phyloP scores from a whole-genome alignment of 257 asterid genomes.

The Solanum virginianum region DNA sequence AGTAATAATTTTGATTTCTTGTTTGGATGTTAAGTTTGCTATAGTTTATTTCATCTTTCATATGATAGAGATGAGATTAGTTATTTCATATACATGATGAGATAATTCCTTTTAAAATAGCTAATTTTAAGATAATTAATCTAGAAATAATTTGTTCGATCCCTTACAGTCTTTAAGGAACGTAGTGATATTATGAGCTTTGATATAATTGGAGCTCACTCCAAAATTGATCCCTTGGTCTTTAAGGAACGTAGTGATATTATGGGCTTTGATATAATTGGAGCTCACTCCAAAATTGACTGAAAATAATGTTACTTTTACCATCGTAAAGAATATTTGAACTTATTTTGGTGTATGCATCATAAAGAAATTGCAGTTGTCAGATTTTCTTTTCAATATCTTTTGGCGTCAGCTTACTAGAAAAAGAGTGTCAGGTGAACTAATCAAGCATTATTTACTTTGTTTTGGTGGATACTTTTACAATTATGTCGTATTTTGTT shows the following conservation, averaged over 20 bases:
- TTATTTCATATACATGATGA: no score
- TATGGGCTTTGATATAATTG: background rate
- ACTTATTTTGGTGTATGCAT: background rate
- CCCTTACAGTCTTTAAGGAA: background rate
- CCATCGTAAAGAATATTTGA: background rate
- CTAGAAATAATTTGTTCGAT: no score
- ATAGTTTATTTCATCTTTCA: no score
- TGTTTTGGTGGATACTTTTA: background rate
- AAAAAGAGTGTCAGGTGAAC: background rate
- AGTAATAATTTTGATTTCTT: no score
- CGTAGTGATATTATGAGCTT: background rate
- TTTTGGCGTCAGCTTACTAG: background rate
- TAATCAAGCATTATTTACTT: background rate
- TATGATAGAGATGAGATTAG: no score
- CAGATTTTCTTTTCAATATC: background rate
- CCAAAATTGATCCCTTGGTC: no score
- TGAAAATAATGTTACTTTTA: background rate
- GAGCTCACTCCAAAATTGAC: background rate
- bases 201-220: background rate
- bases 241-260: background rate
- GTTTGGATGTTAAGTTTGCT: no score
- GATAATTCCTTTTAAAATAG: no score
- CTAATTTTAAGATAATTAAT: no score
- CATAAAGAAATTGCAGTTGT: no score
- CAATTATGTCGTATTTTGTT: background rate